Base-by-base conservation (phyloP, 2,329 filamentous ascomycete species). In the Lecanicillium sp. region DNA sequence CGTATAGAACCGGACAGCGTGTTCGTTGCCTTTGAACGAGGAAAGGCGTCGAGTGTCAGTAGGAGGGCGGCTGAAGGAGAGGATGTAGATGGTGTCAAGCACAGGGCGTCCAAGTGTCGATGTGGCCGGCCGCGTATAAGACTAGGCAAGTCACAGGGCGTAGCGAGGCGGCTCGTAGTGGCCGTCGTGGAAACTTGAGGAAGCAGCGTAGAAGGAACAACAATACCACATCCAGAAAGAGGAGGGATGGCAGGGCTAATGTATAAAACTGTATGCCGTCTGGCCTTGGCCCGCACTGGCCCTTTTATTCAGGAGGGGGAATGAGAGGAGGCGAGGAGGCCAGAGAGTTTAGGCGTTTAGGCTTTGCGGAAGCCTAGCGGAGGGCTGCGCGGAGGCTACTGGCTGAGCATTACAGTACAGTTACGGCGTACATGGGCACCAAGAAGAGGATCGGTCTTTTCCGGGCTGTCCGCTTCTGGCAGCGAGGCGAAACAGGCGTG, bases 401-500 rank as follows among this genome's bases (percentile, higher is more conserved):
- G n/a, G n/a, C n/a, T n/a, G n/a, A n/a, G n/a, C n/a, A n/a, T n/a
- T n/a, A n/a, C n/a, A n/a, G n/a, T n/a, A n/a, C n/a, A n/a, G n/a
- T n/a, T n/a, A n/a, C n/a, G n/a, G n/a, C n/a, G n/a, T n/a, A n/a
- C n/a, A n/a, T n/a, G n/a, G n/a, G n/a, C n/a, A n/a, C n/a, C n/a
- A n/a, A n/a, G n/a, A n/a, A n/a, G n/a, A n/a, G n/a, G n/a, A n/a
- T n/a, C n/a, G n/a, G n/a, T n/a, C n/a, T n/a, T n/a, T n/a, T n/a
- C n/a, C 26, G 24, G 26, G n/a, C 5, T 10, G 35, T 15, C 45
- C 21, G 37, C 11, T 21, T 41, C 20, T 23, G 45, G 45, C 15
- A 27, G 9, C 12, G 36, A 48, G 53, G 37, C 50, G 52, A 50
- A 44, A 37, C 17, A 36, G 51, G 26, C 41, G 9, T 21, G 37